Percentiles rank a stretch among this genome's conserved stretches.
Conservation (phyloP, 164 flowering plant species). For the Cinnamomum chago region DNA sequence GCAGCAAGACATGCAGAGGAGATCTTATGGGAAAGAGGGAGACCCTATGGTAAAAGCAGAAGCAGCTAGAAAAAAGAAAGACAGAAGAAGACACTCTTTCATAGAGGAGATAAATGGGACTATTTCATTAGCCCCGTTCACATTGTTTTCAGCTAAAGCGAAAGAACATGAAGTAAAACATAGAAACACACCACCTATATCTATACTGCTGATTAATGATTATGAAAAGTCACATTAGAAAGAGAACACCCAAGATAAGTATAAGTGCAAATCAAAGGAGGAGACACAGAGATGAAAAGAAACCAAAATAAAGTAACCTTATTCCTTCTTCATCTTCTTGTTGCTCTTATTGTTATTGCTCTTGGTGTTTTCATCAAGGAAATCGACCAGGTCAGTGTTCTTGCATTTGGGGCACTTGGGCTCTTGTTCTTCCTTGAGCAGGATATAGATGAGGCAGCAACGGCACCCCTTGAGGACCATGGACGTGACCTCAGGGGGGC, state of each 20-base stretch:
- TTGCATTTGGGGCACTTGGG: slow-evolving; percentile 86
- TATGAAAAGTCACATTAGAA: not conserved
- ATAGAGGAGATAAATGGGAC: slow-evolving; percentile 3
- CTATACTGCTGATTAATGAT: not conserved
- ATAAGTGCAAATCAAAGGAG: not conserved
- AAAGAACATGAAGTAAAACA: not conserved
- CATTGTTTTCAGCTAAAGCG: not conserved
- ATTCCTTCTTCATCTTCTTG: slow-evolving; percentile 3
- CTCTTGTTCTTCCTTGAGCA: slow-evolving; percentile 56
- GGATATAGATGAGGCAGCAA: slow-evolving; percentile 78
- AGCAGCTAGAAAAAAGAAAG: not conserved
- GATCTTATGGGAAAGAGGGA: too few species aligned
- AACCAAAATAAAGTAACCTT: not conserved
- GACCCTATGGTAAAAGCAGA: too few species aligned
- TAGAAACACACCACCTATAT: not conserved
- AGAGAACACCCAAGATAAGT: not conserved
- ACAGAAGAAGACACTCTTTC: slow-evolving; percentile 3
- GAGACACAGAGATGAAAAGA: not conserved
- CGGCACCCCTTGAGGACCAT: slow-evolving; percentile 89
- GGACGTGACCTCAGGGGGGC: slow-evolving; percentile 60
- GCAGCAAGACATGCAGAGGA: too few species aligned
- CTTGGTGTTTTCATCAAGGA: slow-evolving; percentile 31
- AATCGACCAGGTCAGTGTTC: slow-evolving; percentile 74
- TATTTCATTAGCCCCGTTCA: slow-evolving; percentile 11
- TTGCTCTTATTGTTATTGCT: slow-evolving; percentile 1